Conservation (phyloP, 257 asterid genomes). For the Solanum chmielewskii region DNA sequence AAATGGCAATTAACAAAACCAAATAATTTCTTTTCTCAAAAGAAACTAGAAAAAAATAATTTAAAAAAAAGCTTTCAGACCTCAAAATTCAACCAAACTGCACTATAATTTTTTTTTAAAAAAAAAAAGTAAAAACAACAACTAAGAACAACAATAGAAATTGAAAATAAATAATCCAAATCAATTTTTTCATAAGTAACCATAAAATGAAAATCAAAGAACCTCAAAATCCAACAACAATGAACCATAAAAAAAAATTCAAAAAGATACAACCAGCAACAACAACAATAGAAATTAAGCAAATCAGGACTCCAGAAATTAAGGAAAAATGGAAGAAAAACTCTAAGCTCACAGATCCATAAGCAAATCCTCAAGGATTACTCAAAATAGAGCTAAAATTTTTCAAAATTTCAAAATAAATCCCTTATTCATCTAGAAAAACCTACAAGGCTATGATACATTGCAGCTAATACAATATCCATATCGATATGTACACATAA, state of each 20-base stretch:
- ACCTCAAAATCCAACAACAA: not conserved
- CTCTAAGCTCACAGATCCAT: conserved; percentile 20
- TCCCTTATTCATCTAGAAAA: not conserved
- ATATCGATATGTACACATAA: not conserved
- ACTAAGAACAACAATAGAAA: not conserved
- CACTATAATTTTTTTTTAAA: not conserved
- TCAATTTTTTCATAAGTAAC: not conserved
- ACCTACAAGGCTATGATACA: not conserved
- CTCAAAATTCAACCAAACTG: not conserved
- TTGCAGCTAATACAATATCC: not conserved
- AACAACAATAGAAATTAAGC: not conserved
- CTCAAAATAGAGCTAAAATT: conserved; percentile 8
- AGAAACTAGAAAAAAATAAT: not conserved
- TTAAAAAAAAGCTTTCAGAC: not conserved
- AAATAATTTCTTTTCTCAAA: not conserved
- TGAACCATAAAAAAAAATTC: not conserved
- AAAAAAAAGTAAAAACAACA: not conserved
- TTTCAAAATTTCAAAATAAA: not conserved
- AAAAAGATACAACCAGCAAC: not conserved
- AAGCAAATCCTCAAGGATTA: not conserved
- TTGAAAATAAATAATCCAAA: not conserved
- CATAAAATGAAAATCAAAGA: not conserved
- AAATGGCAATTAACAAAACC: not conserved
- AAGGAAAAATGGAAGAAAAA: not conserved
- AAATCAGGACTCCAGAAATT: not conserved